Evolutionary conservation across 1,139 yeast genomes (phyloP), one percentile per base, ranked within the genome.

Genomic region (Blastobotrys serpentis): DNA sequence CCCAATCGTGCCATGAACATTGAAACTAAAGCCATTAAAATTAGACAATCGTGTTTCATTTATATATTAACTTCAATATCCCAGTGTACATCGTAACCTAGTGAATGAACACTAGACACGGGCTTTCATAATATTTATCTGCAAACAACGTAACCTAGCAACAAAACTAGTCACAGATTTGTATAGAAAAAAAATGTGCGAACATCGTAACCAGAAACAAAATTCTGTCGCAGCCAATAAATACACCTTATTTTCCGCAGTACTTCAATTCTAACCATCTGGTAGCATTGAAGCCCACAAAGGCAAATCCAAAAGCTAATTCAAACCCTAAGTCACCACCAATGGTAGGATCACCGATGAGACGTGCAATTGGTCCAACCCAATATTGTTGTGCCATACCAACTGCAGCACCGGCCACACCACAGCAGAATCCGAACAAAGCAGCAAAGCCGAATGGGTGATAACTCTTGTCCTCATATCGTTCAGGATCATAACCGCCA

Each of bases 281-380:
- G 38, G 76, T 68, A 32, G 73, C 42, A 61, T 82, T 78, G 69
- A 71, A 86, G 17, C 77, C 83, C 53, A 87, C 64, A 57, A 84
- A 81, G 14, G 94, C 73, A 65, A 89, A 89, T 2, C 72, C 79
- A 54, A 78, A 76, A 34, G 84, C 87, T 55, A 90, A 73, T 70
- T 86, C 95, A 61, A 86, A 86, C 34, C 96, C 96, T 60, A 89
- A 77, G 67, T 89, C 97, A 57, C 90, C 96, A 61, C 95, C 94
- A 56, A 52, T 72, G 1, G 50, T 51, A 2, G 56, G 55, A 1
- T 64, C 72, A 50, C 94, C 95, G 61, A 86, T 82, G 54, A 68
- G 57, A 42, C 60, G 65, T 39, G 82, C 92, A 58, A 87, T 61
- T 43, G 79, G 83, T 56, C 96, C 96, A 11, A 66, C 66, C 72